Base-by-base conservation (phyloP, 192 early-diverging fungal genomes). In the Geranomyces variabilis region DNA sequence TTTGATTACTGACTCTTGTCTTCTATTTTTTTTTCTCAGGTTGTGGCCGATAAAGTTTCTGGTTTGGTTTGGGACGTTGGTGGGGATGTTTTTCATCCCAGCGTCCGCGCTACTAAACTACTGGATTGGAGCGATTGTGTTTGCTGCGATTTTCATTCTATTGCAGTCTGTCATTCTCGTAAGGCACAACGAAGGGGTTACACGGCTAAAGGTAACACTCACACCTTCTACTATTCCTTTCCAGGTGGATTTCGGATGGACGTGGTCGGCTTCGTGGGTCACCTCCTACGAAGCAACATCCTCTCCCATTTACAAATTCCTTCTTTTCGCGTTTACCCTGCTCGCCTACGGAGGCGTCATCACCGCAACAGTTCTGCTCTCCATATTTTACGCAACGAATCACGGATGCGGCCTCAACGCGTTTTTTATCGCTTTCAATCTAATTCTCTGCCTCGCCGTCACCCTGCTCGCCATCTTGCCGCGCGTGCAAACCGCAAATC, bases 131-230 rank as follows among this genome's bases (percentile, higher is more conserved):
- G 55, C 56, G 21, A 30, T 70, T 3, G 57, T 60, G 33, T 70
- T 70, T 45, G 60, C 56, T 43, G 55, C 56, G 6, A 67, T 95
- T n/a, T 96, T 96, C 65, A 86, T 96, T 63, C 81, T 96, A 14
- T 84, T 96, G 75, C 93, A 94, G 58, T 79, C 94, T 26, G 85
- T 94, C 33, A 80, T 96, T 34, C 79, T 96, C 21, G 91, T 96
- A 21, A 92, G 94, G 66, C 92, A n/a, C n/a, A n/a, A n/a, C n/a
- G n/a, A n/a, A n/a, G n/a, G n/a, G n/a, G n/a, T n/a, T n/a, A n/a
- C n/a, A n/a, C n/a, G n/a, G n/a, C n/a, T n/a, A n/a, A n/a, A n/a
- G 93, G 89, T 93, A 71, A 87, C 86, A 21, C 79, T 91, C 92
- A 13, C 46, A 47, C 19, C 46, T 47, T n/a, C n/a, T n/a, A n/a